Evolutionary conservation across 208 protist genomes (phyloP).

Genomic region (Leishmania braziliensis): DNA sequence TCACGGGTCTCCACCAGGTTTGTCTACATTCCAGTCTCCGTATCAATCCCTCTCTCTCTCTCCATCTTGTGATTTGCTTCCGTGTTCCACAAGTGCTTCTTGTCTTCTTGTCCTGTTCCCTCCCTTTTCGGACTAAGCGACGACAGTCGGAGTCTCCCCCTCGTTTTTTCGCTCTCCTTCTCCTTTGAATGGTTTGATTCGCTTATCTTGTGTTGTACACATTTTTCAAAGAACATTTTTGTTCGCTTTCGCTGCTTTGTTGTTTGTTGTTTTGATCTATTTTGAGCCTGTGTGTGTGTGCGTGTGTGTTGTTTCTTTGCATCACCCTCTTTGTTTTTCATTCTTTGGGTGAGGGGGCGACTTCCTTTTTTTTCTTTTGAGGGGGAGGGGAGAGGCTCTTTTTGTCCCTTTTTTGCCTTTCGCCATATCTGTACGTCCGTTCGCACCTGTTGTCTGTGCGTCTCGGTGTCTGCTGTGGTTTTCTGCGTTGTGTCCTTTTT

Average conservation of each 20-base stretch:
- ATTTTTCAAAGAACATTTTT: neutral
- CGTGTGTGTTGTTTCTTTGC: neutral
- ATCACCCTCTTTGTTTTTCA: neutral
- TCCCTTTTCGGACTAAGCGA: neutral
- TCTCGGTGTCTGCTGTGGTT: neutral
- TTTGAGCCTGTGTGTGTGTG: neutral
- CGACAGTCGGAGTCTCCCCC: neutral
- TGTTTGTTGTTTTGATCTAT: neutral
- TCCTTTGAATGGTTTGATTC: neutral
- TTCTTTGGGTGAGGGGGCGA: neutral
- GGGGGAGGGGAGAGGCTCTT: neutral
- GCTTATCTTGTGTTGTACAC: neutral
- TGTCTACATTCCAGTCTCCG: neutral
- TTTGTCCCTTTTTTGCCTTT: neutral
- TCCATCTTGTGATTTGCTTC: neutral
- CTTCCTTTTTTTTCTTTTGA: slow-evolving; percentile 1
- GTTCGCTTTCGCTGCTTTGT: neutral
- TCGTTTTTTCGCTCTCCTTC: neutral
- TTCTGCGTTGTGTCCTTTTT: neutral
- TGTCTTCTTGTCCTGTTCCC: neutral
- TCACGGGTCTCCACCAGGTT: neutral
- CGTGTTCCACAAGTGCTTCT: neutral
- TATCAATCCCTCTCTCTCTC: neutral
- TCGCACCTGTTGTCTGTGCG: neutral
- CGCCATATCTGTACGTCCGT: neutral